phyloP scores from a whole-genome alignment of 2,329 filamentous ascomycete genomes.

The Sporothrix dimorphospora region DNA sequence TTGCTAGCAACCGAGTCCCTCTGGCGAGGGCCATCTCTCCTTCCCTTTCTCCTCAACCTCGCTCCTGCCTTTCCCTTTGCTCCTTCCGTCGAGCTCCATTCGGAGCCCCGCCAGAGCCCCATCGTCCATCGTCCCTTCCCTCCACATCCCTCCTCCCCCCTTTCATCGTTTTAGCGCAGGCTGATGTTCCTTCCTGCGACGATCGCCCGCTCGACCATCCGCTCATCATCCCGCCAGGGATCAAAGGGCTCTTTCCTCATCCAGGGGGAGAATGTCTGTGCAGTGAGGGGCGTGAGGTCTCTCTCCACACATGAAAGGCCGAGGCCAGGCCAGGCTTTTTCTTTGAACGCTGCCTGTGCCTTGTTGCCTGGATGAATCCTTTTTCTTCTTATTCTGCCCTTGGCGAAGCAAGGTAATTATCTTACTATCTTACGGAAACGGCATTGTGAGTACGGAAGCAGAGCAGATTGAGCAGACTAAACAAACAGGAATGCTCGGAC shows the following conservation, averaged over 20 bases:
- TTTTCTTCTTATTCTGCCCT: neutral
- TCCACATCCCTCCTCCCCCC: neutral
- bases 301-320: neutral
- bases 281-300: neutral
- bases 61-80: neutral
- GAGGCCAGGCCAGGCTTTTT: neutral
- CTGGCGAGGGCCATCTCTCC: neutral
- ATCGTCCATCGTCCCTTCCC: neutral
- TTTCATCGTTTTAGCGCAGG: slow-evolving; percentile 16
- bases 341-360: neutral
- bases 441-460: neutral
- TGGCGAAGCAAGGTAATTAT: no score
- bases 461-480: neutral
- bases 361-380: neutral
- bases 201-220: slow-evolving; percentile 21
- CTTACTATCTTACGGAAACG: neutral
- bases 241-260: slow-evolving; percentile 17
- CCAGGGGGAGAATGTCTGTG: neutral
- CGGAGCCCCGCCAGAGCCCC: neutral
- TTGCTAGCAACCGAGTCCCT: slow-evolving; percentile 1
- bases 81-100: neutral
- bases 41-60: neutral
- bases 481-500: neutral
- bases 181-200: slow-evolving; percentile 18
- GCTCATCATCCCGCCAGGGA: neutral